phyloP scores from a whole-genome alignment of 2,329 filamentous ascomycete genomes.

The Fusarium acutatum region DNA sequence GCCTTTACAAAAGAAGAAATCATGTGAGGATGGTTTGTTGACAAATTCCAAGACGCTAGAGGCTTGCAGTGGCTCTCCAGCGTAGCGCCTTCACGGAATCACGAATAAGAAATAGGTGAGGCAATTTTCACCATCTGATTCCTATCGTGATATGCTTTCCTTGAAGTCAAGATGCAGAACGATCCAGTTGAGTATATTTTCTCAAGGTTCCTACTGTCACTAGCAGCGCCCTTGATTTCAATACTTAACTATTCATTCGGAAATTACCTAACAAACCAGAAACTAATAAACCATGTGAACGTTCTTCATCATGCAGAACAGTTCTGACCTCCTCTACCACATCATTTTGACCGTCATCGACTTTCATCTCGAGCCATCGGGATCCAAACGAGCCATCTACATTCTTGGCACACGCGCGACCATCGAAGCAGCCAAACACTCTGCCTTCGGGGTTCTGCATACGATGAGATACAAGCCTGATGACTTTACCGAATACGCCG shows the following conservation, averaged over 20 bases:
- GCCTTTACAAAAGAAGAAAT: not conserved
- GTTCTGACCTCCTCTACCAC: slow-evolving; percentile 47
- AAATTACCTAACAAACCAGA: not conserved
- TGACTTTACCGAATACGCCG: slow-evolving; percentile 49
- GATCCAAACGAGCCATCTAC: slow-evolving; percentile 43
- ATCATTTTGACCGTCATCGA: slow-evolving; percentile 48
- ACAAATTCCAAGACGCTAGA: not conserved
- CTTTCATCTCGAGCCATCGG: slow-evolving; percentile 38
- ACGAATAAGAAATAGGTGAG: not conserved
- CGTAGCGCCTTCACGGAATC: not conserved
- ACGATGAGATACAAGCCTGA: slow-evolving; percentile 47
- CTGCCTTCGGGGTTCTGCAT: slow-evolving; percentile 43
- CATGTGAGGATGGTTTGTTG: not conserved
- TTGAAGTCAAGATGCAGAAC: not conserved
- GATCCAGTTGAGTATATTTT: not conserved
- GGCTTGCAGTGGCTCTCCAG: not conserved
- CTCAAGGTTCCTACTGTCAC: not conserved
- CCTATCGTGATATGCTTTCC: not conserved
- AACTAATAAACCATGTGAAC: not conserved
- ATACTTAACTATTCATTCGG: not conserved
- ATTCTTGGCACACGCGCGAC: slow-evolving; percentile 51
- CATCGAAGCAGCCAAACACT: slow-evolving; percentile 49
- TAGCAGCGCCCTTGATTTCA: no score
- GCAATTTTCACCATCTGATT: not conserved
- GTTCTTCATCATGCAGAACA: not conserved